Conservation (phyloP, 208 protist species). For the Crithidia mellificae region DNA sequence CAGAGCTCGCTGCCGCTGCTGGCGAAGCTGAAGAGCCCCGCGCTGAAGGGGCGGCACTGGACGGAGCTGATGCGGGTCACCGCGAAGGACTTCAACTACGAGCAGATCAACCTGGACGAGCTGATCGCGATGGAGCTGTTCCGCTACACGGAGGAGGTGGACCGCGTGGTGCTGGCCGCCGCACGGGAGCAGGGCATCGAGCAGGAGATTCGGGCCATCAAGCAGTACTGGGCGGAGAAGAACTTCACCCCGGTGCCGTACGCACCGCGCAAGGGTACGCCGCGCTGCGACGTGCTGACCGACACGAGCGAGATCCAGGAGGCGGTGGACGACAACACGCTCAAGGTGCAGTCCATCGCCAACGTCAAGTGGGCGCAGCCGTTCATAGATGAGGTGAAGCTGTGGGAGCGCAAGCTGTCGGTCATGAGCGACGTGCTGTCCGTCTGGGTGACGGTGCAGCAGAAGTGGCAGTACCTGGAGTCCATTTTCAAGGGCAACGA, state of each 20-base stretch:
- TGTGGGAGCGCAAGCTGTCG: conserved; percentile 96
- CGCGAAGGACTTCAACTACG: conserved; percentile 93
- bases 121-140: conserved; percentile 98
- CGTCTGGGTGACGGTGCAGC: conserved; percentile 98
- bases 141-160: conserved; percentile 94
- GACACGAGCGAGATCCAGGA: conserved; percentile 96
- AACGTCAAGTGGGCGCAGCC: conserved; percentile 96
- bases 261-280: conserved; percentile 85
- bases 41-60: conserved; percentile 98
- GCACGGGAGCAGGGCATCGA: conserved; percentile 97
- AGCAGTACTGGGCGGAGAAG: conserved; percentile 94
- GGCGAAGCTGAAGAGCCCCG: conserved; percentile 95
- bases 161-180: conserved; percentile 92
- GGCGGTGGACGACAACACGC: conserved; percentile 98
- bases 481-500: conserved; percentile 98
- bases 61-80: conserved; percentile 96
- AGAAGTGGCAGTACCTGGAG: conserved; percentile 99
- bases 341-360: conserved; percentile 97
- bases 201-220: conserved; percentile 93
- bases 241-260: conserved; percentile 91
- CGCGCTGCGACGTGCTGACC: conserved; percentile 92
- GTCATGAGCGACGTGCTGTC: conserved; percentile 97
- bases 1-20: conserved; percentile 96
- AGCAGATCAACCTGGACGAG: conserved; percentile 96
- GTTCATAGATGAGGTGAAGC: conserved; percentile 95